A percentile compares a stretch with the other conserved stretches of the same genome.
Evolutionary conservation across 495 filamentous ascomycete species (phyloP).

Genomic region (Oidiodendron maius): DNA sequence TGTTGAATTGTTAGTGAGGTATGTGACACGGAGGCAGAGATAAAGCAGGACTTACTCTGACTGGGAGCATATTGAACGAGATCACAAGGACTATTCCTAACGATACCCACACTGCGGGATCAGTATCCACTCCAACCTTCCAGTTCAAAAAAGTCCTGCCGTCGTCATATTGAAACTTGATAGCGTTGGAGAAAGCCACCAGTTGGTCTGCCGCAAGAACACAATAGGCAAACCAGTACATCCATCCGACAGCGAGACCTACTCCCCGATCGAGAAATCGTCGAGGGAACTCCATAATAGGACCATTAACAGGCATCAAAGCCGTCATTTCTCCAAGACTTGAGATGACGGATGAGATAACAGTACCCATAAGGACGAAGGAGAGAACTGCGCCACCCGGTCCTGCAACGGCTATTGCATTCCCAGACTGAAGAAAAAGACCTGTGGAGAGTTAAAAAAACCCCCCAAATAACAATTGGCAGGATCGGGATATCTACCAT

Average conservation of each 20-base stretch:
- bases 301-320: slow-evolving; percentile 42
- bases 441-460: slow-evolving; percentile 13
- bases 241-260: slow-evolving; percentile 47
- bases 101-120: slow-evolving; percentile 37
- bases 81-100: slow-evolving; percentile 33
- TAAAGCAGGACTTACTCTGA: slow-evolving; percentile 29
- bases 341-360: slow-evolving; percentile 44
- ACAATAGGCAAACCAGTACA: slow-evolving; percentile 45
- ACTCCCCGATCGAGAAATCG: slow-evolving; percentile 42
- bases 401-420: slow-evolving; percentile 28
- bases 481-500: too few species aligned
- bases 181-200: slow-evolving; percentile 35
- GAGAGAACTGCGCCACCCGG: slow-evolving; percentile 31
- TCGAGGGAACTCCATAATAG: slow-evolving; percentile 43
- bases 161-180: slow-evolving; percentile 38
- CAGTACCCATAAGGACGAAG: slow-evolving; percentile 38
- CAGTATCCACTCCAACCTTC: slow-evolving; percentile 25
- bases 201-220: slow-evolving; percentile 33
- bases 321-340: slow-evolving; percentile 47
- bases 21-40: too few species aligned
- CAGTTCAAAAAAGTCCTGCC: slow-evolving; percentile 34
- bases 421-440: slow-evolving; percentile 30
- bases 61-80: slow-evolving; percentile 37
- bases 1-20: too few species aligned
- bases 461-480: too few species aligned